Evolutionary conservation across 768 basidiomycete genomes (phyloP), one percentile per base, ranked within the genome.

Genomic region (Tubosaeta brunneosetosa): DNA sequence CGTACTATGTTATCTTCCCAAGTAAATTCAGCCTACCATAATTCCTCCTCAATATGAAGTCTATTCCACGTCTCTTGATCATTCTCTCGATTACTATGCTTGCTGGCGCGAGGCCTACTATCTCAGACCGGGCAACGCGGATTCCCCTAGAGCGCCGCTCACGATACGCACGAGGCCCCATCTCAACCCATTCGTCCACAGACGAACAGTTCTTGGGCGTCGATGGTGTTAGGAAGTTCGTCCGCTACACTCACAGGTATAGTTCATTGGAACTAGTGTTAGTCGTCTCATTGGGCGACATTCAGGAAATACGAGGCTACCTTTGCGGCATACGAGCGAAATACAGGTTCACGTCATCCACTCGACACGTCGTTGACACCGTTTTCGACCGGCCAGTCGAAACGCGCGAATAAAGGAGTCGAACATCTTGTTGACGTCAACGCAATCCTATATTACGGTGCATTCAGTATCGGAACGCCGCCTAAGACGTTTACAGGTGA

Each of bases 381-480:
- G 16, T 13, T 34, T 33, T 31, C 52, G 7, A 31, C 16, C 2
- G 8, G 32, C 14, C 13, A 16, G 8, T 51, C 37, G 1, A 62
- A 53, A 19, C 66, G 57, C 13, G 59, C 47, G 11, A 50, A 3
- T 3, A 29, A 54, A 1, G 70, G 69, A 16, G 34, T 54, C 22
- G 59, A 58, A 13, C 26, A 53, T 3, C 66, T 79, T 26, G 59
- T 55, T 0, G 67, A 73, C 50, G 60, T 72, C 41, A 48, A 50
- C 9, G 56, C 58, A 31, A 36, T 51, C 2, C 56, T 78, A 25
- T 79, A 76, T 75, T 67, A 68, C 9, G 78, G 77, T 13, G 12
- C 47, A 4, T 66, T 80, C 37, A 52, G 57, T 4, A 74, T 82
- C 17, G 80, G 80, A 25, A 80, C 73, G 9, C 80, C 79, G 6